Evolutionary conservation across 352 stramenopile genomes (phyloP), one percentile per base, ranked within the genome.

Genomic region (Phytopythium helicoides): DNA sequence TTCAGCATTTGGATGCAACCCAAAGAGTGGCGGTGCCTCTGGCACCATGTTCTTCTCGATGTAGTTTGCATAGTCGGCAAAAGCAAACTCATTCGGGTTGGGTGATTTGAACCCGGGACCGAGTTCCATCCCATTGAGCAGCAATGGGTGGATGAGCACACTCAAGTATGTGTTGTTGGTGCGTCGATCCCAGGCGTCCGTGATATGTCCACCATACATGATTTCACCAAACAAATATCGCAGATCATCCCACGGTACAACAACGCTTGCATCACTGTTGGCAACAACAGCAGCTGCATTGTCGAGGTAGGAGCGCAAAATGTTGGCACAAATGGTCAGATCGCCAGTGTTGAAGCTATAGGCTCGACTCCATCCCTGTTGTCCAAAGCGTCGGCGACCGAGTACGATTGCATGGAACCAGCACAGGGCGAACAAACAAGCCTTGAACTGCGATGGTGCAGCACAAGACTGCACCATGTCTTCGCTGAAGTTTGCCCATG

Each of bases 181-280:
- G 45, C 94, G 86, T 26, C 93, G 88, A 68, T 98, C 94, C 94
- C 94, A 98, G 10, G 93, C 87, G 55, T 98, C 93, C 11, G 94
- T 98, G 54, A 98, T 98, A 60, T 98, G 93, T 10, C 94, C 94
- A 31, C 94, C 94, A 70, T 98, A 98, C 94, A 98, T 98, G 71
- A 98, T 98, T 67, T 98, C 93, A 26, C 94, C 94, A 62, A 98
- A 98, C 39, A 98, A 88, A 62, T 98, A 98, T 14, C 95, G 86
- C 6, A 98, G 59, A 71, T 98, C 95, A 66, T 98, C 92, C 93
- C 93, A 98, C 12, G 93, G 93, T 44, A 98, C 87, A 40, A 64
- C 78, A 19, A 39, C 15, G 6, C 3, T n/a, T 14, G 26, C 8
- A 1, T 26, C n/a, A 16, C 11, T 40, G 1, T 9, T 3, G 7